Evolutionary conservation across 164 flowering plant species (phyloP), one percentile per base, ranked within the genome.

Genomic region (Hamamelis virginiana): DNA sequence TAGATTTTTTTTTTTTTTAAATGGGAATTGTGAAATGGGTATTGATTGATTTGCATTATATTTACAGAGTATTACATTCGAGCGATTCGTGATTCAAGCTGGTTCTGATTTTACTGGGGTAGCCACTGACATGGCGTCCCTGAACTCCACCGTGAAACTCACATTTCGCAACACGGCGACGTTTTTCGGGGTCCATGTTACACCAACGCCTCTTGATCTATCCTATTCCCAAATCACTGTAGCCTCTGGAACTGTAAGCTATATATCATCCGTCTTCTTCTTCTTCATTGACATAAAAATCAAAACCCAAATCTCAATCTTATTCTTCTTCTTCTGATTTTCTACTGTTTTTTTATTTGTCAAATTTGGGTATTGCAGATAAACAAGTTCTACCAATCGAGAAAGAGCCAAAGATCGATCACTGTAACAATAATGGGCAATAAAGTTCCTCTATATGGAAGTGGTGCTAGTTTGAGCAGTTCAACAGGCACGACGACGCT

Each of bases 111-210:
- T 56, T 3, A 73, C 87, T 0, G 97, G 98, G 5, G 97, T 94
- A 13, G 90, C 96, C 0, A 94, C 98, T 0, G 97, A 88, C 45
- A 91, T 91, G 98, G 74, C 82, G 28, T 72, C 94, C 65, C 58
- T 87, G 79, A 94, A 94, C 68, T 81, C 96, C 14, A 85, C 98
- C 0, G 83, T 91, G 19, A 94, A 77, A 60, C 67, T 94, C 74
- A 73, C 76, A 1, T 94, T 80, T 72, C 86, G 91, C 0, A 94
- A 91, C 80, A 90, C 85, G 0, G 98, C 91, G n/a, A 81, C 96
- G 14, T 94, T 94, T 50, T 94, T 94, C 64, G 98, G 98, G 0
- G 82, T 94, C 47, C 97, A 94, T 67, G 97, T 94, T 4, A 64
- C 91, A 1, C 77, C 97, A 12, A 83, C 89, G 0, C 91, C 96